Evolutionary conservation across 345 rosid genomes (phyloP).

Genomic region (Eucalyptus cloeziana): DNA sequence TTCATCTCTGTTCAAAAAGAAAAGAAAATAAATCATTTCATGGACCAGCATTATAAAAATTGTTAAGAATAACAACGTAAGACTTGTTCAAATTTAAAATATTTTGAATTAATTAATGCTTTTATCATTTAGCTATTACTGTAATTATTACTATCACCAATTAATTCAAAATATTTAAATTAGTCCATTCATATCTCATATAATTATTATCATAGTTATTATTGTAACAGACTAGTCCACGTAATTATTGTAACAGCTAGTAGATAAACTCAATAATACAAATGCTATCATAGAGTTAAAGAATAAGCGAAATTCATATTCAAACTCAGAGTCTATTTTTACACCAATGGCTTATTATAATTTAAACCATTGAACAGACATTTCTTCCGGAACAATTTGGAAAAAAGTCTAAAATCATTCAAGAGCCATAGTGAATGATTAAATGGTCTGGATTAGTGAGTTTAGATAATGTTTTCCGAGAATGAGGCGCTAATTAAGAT

Average conservation of each 20-base stretch:
- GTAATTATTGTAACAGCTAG: accelerated
- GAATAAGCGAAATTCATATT: background rate
- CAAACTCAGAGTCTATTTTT: accelerated
- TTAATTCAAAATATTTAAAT: too few species aligned
- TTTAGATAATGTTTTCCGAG: background rate
- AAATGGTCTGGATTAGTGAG: background rate
- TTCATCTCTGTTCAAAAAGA: background rate
- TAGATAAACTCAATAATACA: background rate
- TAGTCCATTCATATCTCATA: too few species aligned
- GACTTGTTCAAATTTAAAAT: too few species aligned
- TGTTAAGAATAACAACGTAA: too few species aligned
- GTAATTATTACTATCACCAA: too few species aligned
- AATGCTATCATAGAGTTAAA: background rate
- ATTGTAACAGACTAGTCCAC: accelerated
- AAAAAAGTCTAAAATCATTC: background rate
- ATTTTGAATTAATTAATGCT: too few species aligned
- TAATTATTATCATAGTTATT: too few species aligned
- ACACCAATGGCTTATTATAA: background rate
- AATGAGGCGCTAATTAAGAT: background rate
- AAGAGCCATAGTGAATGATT: background rate
- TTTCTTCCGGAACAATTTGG: accelerated
- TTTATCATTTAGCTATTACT: too few species aligned
- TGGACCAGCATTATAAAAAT: background rate
- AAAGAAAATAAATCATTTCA: background rate
- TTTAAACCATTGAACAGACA: background rate